phyloP scores from a whole-genome alignment of 148 eudicot species.

The Diospyros kaki region DNA sequence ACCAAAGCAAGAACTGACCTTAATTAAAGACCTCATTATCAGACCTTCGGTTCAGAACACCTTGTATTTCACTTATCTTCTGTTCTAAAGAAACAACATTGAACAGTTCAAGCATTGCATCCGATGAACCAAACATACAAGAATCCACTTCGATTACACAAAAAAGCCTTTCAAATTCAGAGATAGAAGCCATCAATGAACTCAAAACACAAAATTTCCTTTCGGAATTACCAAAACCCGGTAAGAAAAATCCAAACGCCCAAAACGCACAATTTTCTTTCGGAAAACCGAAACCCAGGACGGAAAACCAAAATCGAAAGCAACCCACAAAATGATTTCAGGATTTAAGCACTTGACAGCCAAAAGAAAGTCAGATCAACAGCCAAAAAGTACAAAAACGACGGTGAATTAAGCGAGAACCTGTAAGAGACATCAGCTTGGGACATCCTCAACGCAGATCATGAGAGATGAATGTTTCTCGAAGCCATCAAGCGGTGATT shows the following conservation, averaged over 20 bases:
- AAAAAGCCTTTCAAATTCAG: background rate
- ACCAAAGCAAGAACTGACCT: too few species aligned
- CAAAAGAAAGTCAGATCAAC: background rate
- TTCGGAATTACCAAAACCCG: background rate
- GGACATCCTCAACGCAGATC: slow-evolving; percentile 14
- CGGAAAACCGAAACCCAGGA: background rate
- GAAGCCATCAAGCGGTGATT: background rate
- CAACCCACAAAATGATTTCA: background rate
- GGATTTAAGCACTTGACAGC: background rate
- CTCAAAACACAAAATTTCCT: background rate
- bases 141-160: background rate
- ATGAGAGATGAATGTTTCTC: background rate
- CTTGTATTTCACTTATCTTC: background rate
- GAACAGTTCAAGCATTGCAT: background rate
- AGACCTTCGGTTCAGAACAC: background rate
- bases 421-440: slow-evolving; percentile 18
- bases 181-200: background rate
- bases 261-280: too few species aligned
- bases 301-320: slow-evolving; percentile 1
- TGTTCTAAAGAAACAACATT: background rate
- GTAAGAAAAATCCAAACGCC: too few species aligned
- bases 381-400: too few species aligned
- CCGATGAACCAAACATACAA: background rate
- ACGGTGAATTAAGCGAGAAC: background rate
- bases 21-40: background rate